phyloP scores from a whole-genome alignment of 495 filamentous ascomycete species.

The Neurospora discreta region DNA sequence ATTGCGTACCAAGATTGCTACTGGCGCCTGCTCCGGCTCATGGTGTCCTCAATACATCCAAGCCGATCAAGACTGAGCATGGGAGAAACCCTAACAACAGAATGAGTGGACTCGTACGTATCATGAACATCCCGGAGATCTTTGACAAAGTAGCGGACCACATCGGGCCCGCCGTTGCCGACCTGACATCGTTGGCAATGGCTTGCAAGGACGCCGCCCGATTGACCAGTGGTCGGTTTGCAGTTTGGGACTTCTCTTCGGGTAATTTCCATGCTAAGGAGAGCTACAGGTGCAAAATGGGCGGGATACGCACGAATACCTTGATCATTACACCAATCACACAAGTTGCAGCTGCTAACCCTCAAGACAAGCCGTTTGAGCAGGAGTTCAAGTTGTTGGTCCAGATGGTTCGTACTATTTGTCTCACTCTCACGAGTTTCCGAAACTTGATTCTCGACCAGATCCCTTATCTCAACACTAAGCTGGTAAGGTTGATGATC shows the following conservation, averaged over 20 bases:
- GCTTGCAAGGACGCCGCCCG: conserved; percentile 1
- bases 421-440: conserved; percentile 4
- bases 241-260: conserved; percentile 5
- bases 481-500: conserved; percentile 11
- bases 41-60: not conserved
- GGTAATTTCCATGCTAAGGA: not conserved
- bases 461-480: conserved; percentile 8
- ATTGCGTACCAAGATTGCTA: not conserved
- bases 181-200: conserved; percentile 7
- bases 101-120: not conserved
- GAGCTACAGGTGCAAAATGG: not conserved
- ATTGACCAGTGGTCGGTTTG: not conserved
- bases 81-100: not conserved
- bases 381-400: conserved; percentile 1
- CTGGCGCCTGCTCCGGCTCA: not conserved
- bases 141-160: not conserved
- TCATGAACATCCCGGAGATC: conserved; percentile 5
- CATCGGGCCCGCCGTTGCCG: conserved; percentile 4
- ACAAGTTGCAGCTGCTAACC: not conserved
- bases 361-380: conserved; percentile 1
- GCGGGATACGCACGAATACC: conserved; percentile 3
- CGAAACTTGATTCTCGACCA: conserved; percentile 10
- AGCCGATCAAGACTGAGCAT: not conserved
- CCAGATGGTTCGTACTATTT: conserved; percentile 1
- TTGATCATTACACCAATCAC: conserved; percentile 4